phyloP scores from a whole-genome alignment of 306 rosid species.

The Prunus fruticosa region DNA sequence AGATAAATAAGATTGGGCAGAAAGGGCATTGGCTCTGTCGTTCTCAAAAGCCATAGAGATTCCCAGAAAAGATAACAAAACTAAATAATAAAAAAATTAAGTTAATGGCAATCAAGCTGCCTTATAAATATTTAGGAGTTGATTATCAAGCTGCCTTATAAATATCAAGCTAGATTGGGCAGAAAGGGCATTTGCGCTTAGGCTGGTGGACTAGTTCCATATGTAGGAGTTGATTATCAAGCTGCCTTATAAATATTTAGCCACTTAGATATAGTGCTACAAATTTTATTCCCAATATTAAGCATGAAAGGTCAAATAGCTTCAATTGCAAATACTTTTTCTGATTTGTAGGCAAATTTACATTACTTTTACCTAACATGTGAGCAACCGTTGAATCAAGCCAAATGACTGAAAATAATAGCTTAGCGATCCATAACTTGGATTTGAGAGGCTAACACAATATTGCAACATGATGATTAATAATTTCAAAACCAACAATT shows the following conservation, averaged over 20 bases:
- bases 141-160: too few species aligned
- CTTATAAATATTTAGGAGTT: too few species aligned
- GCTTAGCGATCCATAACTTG: background rate
- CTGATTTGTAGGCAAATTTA: constrained; percentile 12
- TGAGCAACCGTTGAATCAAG: constrained; percentile 24
- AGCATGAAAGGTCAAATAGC: background rate
- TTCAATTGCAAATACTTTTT: background rate
- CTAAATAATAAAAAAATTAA: too few species aligned
- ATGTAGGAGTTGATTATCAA: background rate
- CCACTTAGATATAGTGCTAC: background rate
- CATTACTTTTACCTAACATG: constrained; percentile 51
- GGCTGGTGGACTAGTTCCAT: background rate
- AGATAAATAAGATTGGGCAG: background rate
- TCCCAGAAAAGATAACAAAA: background rate
- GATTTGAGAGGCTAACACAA: too few species aligned
- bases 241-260: background rate
- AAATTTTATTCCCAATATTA: background rate
- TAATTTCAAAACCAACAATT: too few species aligned
- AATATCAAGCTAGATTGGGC: too few species aligned
- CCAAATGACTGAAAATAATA: constrained; percentile 18
- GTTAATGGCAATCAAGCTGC: background rate
- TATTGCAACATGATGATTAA: too few species aligned
- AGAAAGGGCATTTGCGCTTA: background rate
- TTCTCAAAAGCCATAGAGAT: background rate
- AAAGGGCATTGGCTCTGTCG: constrained; percentile 4